Evolutionary conservation across 495 filamentous ascomycete genomes (phyloP).

Genomic region (Tuber microsphaerosporum): DNA sequence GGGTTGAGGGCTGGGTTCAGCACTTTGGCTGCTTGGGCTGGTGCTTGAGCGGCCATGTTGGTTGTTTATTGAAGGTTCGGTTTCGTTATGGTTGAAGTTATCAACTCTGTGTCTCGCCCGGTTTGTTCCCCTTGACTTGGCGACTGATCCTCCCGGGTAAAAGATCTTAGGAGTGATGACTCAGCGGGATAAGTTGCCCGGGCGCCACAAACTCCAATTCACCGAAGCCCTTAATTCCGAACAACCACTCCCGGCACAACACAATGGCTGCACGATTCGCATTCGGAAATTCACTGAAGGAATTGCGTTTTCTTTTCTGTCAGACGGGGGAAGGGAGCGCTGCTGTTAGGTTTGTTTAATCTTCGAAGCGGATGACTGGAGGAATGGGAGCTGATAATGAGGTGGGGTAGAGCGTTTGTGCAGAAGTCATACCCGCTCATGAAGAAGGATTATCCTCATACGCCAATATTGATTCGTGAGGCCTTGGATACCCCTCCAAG

Average conservation of each 20-base stretch:
- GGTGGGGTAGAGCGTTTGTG: constrained; percentile 66
- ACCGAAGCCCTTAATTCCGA: not conserved
- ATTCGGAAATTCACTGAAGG: constrained; percentile 80
- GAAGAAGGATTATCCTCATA: constrained; percentile 97
- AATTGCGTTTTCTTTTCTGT: constrained; percentile 94
- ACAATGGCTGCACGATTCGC: constrained; percentile 87
- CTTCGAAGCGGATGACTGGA: not conserved
- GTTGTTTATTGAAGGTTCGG: not conserved
- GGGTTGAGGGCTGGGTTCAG: constrained; percentile 41
- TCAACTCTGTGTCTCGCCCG: constrained; percentile 1
- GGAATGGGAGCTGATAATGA: constrained; percentile 13
- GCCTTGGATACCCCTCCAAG: constrained; percentile 71
- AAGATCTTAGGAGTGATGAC: not conserved
- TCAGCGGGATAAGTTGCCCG: not conserved
- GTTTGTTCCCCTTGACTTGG: not conserved
- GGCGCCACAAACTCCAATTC: not conserved
- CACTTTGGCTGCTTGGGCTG: constrained; percentile 36
- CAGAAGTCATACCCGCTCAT: constrained; percentile 90
- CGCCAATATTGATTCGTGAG: constrained; percentile 89
- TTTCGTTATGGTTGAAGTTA: not conserved
- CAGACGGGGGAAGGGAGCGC: constrained; percentile 84
- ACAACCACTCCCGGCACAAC: constrained; percentile 18
- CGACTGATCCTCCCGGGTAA: not conserved
- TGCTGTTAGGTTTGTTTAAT: constrained; percentile 61
- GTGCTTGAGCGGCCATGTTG: constrained; percentile 37